Evolutionary conservation across 2,329 filamentous ascomycete genomes (phyloP), one percentile per base, ranked within the genome.

Genomic region (Phialocephala subalpina): DNA sequence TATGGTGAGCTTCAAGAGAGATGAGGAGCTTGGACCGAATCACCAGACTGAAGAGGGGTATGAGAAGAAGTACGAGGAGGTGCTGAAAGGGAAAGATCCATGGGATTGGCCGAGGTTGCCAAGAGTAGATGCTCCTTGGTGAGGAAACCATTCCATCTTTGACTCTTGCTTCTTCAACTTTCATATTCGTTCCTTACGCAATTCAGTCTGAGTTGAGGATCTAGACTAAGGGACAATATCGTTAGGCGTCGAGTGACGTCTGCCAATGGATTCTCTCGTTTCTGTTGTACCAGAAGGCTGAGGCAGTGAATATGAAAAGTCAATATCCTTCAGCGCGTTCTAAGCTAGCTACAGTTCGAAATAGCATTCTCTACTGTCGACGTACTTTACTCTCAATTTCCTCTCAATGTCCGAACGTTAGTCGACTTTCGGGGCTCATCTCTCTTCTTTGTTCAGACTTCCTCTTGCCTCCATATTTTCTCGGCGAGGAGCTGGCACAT

Each of bases 1-100:
- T 47, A 74, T 87, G 8, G 79, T 83, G 42, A 86, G 85, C 1
- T 85, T 88, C 73, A 84, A 86, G 63, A 62, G 60, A 12, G 64
- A 68, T 45, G 70, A 69, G 38, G 60, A 52, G 38, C 25, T 27
- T 12, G 49, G 25, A 12, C 49, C n/a, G 20, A 55, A 42, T 1
- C 67, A 73, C 60, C 70, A 72, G 42, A 53, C 57, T 25, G 53
- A 53, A 16, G 35, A 27, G 16, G 42, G 63, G 16, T 40, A 58
- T 14, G 42, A 45, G 12, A 53, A 64, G 33, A 62, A 60, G 35
- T 72, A 71, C 38, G 20, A 7, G 3, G 40, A 35, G 5, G 66
- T 70, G 12, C 27, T 73, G 20, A 47, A 27, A 20, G 63, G 56
- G 4, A 60, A 42, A 40, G 63, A 47, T 16, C 60, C 62, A 0